Evolutionary conservation across 208 protist genomes (phyloP).

Genomic region (Wallacemonas sp.): DNA sequence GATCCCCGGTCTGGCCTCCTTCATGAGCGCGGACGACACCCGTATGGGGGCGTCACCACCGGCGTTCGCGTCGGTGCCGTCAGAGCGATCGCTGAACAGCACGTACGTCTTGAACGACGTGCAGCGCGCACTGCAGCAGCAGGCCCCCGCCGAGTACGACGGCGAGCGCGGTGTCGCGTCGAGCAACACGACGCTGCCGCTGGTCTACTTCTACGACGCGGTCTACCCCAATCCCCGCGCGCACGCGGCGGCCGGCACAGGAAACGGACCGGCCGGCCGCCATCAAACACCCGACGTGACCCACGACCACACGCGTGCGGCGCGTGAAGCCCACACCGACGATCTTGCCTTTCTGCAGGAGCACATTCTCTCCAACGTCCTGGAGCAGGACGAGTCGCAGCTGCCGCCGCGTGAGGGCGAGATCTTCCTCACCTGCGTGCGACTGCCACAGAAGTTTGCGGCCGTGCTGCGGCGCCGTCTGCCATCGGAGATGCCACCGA

Average conservation of each 20-base stretch:
- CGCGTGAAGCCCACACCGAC: slow-evolving; percentile 29
- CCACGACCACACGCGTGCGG: slow-evolving; percentile 34
- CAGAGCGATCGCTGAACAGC: slow-evolving; percentile 11
- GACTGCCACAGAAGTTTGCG: slow-evolving; percentile 52
- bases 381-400: slow-evolving; percentile 54
- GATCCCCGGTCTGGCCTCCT: not conserved
- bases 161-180: slow-evolving; percentile 7
- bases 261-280: not conserved
- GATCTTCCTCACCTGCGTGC: slow-evolving; percentile 57
- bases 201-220: slow-evolving; percentile 54
- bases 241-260: not conserved
- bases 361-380: slow-evolving; percentile 49
- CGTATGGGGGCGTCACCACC: slow-evolving; percentile 2
- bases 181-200: slow-evolving; percentile 21
- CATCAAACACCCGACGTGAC: slow-evolving; percentile 4
- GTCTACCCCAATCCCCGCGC: slow-evolving; percentile 20
- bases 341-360: slow-evolving; percentile 65
- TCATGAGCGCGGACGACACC: not conserved
- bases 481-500: slow-evolving; percentile 21
- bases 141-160: slow-evolving; percentile 8
- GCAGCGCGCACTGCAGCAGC: not conserved
- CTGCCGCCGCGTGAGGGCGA: slow-evolving; percentile 66
- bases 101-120: slow-evolving; percentile 11
- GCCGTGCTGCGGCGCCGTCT: slow-evolving; percentile 57
- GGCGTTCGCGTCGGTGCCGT: not conserved